Evolutionary conservation across 352 stramenopile species (phyloP).

Genomic region (Globisporangium acanthophoron): DNA sequence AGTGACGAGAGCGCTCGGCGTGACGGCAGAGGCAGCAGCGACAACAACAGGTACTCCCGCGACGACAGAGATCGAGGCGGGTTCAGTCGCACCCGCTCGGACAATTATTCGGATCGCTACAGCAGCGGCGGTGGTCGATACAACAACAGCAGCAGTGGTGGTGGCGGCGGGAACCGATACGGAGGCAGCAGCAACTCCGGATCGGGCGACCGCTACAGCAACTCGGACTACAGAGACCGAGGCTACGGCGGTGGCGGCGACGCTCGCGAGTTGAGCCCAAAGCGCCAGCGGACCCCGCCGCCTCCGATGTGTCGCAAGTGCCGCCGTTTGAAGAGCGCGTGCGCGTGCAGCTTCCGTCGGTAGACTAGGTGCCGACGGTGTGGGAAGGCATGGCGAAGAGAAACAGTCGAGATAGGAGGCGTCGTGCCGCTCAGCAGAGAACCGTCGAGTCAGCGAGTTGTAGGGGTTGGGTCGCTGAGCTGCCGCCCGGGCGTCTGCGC

Average conservation of each 20-base stretch:
- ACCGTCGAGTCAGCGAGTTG: neutral
- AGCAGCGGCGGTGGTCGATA: constrained; percentile 6
- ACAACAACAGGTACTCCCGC: constrained; percentile 14
- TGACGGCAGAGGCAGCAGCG: constrained; percentile 10
- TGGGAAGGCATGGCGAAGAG: neutral
- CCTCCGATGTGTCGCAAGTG: constrained; percentile 48
- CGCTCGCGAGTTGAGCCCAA: constrained; percentile 29
- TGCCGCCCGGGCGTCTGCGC: neutral
- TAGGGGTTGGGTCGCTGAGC: neutral
- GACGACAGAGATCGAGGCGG: constrained; percentile 15
- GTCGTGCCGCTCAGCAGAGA: neutral
- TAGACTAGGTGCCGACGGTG: constrained; percentile 4
- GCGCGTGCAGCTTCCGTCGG: constrained; percentile 45
- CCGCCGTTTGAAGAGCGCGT: constrained; percentile 41
- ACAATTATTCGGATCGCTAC: constrained; percentile 9
- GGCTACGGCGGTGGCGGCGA: constrained; percentile 24
- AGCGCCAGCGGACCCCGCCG: constrained; percentile 20
- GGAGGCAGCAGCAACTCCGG: constrained; percentile 9
- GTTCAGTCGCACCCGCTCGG: constrained; percentile 5
- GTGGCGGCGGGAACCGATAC: constrained; percentile 8
- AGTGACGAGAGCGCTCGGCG: constrained; percentile 41
- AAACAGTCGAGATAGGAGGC: neutral
- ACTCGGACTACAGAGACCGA: constrained; percentile 18
- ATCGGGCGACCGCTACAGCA: constrained; percentile 20
- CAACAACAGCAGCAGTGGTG: constrained; percentile 17